Evolutionary conservation across 2,329 filamentous ascomycete species (phyloP).

Genomic region (Paecilomyces formosus): DNA sequence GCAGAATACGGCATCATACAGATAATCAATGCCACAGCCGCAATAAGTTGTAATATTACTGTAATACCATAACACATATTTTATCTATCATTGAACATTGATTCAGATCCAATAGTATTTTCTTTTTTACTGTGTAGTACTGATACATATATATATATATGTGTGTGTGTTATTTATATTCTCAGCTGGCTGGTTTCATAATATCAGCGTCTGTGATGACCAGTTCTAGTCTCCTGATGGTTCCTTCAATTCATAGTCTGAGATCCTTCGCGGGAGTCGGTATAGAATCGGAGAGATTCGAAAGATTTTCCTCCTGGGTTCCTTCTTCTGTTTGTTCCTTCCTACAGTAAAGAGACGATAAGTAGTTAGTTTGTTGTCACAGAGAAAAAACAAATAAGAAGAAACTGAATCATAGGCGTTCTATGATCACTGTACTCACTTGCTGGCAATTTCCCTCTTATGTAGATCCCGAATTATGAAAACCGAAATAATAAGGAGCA

Average conservation of each 20-base stretch:
- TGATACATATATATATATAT: too few species aligned
- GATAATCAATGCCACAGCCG: background rate
- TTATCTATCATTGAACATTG: background rate
- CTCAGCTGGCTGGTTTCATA: too few species aligned
- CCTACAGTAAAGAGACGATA: background rate
- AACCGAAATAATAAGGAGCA: slow-evolving; percentile 44
- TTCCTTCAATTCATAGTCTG: background rate
- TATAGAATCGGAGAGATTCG: background rate
- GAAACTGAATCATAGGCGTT: background rate
- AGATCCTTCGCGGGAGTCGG: background rate
- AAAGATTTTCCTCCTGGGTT: background rate
- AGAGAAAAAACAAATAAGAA: too few species aligned
- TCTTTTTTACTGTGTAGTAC: background rate
- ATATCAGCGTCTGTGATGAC: too few species aligned
- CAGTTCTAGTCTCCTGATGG: too few species aligned
- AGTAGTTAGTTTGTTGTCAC: background rate
- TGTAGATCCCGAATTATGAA: slow-evolving; percentile 44
- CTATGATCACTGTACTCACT: background rate
- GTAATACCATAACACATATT: background rate
- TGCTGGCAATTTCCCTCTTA: slow-evolving; percentile 27
- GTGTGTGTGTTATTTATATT: too few species aligned
- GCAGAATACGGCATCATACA: background rate
- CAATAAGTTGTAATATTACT: background rate
- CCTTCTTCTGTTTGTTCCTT: background rate
- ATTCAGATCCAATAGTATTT: background rate